phyloP scores from a whole-genome alignment of 2,329 filamentous ascomycete genomes.

The Trichoderma pleuroti region DNA sequence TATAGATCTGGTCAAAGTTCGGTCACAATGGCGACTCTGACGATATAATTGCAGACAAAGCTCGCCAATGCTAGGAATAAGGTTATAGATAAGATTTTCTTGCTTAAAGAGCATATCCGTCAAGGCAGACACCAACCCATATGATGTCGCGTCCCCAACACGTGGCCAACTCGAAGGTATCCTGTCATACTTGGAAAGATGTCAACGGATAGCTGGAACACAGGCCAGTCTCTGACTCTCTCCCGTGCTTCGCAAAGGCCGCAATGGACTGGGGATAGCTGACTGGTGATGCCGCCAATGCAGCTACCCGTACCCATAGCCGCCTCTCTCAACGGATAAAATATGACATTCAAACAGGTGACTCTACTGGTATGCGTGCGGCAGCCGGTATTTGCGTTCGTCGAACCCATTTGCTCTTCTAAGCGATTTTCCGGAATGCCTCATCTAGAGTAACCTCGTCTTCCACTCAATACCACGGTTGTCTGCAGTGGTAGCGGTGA shows the following conservation, averaged over 20 bases:
- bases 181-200: constrained; percentile 3
- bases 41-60: not conserved
- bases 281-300: constrained; percentile 10
- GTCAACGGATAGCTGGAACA: constrained; percentile 14
- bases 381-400: constrained; percentile 17
- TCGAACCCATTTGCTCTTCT: constrained; percentile 18
- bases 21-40: not conserved
- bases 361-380: constrained; percentile 6
- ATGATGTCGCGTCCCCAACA: not conserved
- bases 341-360: constrained; percentile 11
- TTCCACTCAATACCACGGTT: constrained; percentile 10
- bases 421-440: constrained; percentile 16
- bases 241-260: not conserved
- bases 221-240: not conserved
- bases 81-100: not conserved
- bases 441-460: constrained; percentile 19
- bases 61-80: not conserved
- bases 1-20: not conserved
- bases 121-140: not conserved
- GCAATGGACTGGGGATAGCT: not conserved
- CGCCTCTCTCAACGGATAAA: constrained; percentile 4
- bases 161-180: constrained; percentile 11
- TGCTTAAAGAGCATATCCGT: not conserved
- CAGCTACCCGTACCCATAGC: constrained; percentile 11
- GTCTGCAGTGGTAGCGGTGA: constrained; percentile 14